phyloP scores from a whole-genome alignment of 2,329 filamentous ascomycete genomes.

The Apiospora pterosperma region DNA sequence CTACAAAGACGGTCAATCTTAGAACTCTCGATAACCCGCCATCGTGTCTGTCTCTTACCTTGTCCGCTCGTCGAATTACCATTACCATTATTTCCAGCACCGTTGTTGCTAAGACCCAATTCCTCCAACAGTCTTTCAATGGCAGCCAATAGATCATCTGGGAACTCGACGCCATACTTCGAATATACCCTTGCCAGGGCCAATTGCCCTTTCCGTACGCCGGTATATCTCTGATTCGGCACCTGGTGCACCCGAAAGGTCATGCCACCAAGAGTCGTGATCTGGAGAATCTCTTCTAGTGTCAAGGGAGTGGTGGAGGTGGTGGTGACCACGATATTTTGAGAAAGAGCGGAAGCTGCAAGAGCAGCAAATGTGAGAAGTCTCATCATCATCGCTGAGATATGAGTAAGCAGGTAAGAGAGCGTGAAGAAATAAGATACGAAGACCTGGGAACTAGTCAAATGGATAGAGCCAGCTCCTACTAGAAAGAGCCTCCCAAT shows the following conservation, averaged over 20 bases:
- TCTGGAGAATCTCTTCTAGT: slow-evolving; percentile 3
- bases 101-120: slow-evolving; percentile 11
- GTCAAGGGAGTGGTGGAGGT: neutral
- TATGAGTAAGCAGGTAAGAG: neutral
- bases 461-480: neutral
- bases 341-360: slow-evolving; percentile 1
- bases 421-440: neutral
- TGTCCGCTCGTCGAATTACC: neutral
- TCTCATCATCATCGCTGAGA: slow-evolving; percentile 3
- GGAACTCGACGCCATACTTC: slow-evolving; percentile 5
- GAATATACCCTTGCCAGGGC: slow-evolving; percentile 8
- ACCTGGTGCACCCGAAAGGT: slow-evolving; percentile 9
- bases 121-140: slow-evolving; percentile 5
- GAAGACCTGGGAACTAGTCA: neutral
- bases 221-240: slow-evolving; percentile 6
- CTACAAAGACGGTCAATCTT: slow-evolving; percentile 13
- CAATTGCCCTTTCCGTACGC: slow-evolving; percentile 4
- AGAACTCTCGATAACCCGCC: neutral
- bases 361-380: neutral
- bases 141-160: slow-evolving; percentile 7
- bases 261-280: slow-evolving; percentile 9
- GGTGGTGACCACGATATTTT: neutral
- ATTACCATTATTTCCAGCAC: slow-evolving; percentile 9
- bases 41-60: neutral
- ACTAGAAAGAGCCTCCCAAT: neutral